Evolutionary conservation across 768 basidiomycete genomes (phyloP), one percentile per base, ranked within the genome.

Genomic region (Sutorius australiensis): DNA sequence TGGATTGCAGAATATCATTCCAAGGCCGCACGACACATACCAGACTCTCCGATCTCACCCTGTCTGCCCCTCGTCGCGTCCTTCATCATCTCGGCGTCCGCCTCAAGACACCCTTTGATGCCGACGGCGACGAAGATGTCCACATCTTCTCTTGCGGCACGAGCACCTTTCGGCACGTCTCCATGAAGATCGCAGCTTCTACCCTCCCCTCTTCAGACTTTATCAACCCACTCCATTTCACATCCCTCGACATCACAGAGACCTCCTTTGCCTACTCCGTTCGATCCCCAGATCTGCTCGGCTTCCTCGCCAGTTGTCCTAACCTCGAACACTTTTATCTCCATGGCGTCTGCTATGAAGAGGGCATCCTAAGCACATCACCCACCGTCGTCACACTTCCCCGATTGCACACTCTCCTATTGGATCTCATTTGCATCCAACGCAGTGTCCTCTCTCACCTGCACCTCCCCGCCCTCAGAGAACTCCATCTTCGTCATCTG

Each of bases 371-470:
- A 33, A 19, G 28, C 27, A 17, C 48, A 7, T 39, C 67, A 1
- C 72, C 75, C 6, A 75, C 75, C 24, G 61, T 81, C 37, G 78
- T 80, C 46, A 62, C 62, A 13, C 78, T 90, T n/a, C 83, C 82
- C 27, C 73, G 73, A 36, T 75, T 91, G 53, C 79, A 78, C 49
- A 78, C 76, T 5, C 70, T 91, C 16, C 72, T 78, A 39, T 61
- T 91, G 31, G 77, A 78, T 45, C 75, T 73, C 58, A 80, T 85
- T 16, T 87, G 82, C 67, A 79, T 77, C 53, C 77, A 82, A 6
- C 85, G 88, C 48, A 75, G 77, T 48, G 67, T 90, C 37, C 78
- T 91, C 44, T 84, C 86, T 0, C 77, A 75, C 50, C 67, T 91
- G n/a, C 62, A 83, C 55, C 76, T 80, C 2, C 88, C 88, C 16